Evolutionary conservation across 176 grass and related monocot genomes (phyloP), one percentile per base, ranked within the genome.

Genomic region (Cymbopogon citratus): DNA sequence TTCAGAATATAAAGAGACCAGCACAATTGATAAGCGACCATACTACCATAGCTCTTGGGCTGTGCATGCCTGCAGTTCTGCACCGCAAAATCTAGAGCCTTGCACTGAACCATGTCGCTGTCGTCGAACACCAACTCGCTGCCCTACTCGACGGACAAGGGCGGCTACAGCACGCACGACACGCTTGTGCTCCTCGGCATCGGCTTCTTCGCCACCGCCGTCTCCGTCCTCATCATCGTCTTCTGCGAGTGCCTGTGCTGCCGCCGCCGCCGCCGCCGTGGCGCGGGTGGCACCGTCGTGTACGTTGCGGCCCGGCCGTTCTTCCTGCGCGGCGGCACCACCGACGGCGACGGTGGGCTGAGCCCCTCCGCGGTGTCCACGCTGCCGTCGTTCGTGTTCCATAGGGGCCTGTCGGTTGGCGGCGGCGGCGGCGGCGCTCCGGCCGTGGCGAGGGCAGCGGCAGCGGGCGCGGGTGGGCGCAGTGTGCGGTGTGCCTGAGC

Each of bases 401-500:
- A 2, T 13, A 71, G 71, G 72, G 73, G 48, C 21, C 19, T 65
- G 44, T 65, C 46, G 6, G 38, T 44, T 33, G 61, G 60, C 59
- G 38, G 21, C 52, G 59, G 56, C n/a, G n/a, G n/a, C n/a, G n/a
- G n/a, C n/a, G n/a, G n/a, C n/a, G n/a, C n/a, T 52, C 24, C 14
- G 12, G 67, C 12, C 39, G 79, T 15, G 88, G 79, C 33, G 76
- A 71, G 35, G 81, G 64, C 13, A 33, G 67, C 39, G 74, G 81
- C 29, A 36, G 79, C 28, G 86, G 83, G 64, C 51, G 35, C 25
- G 66, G 77, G 15, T 90, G 91, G 73, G 77, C 83, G 19, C 88
- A 87, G 63, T 91, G 91, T 72, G 77, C 87, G 26, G 89, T 97
- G 51, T 97, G 94, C 87, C 87, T 97, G 44, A 89, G 82, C 38